Percentiles rank a stretch among this genome's conserved stretches.
phyloP scores from a whole-genome alignment of 2,329 filamentous ascomycete genomes.

The Colletotrichum euphorbiae region DNA sequence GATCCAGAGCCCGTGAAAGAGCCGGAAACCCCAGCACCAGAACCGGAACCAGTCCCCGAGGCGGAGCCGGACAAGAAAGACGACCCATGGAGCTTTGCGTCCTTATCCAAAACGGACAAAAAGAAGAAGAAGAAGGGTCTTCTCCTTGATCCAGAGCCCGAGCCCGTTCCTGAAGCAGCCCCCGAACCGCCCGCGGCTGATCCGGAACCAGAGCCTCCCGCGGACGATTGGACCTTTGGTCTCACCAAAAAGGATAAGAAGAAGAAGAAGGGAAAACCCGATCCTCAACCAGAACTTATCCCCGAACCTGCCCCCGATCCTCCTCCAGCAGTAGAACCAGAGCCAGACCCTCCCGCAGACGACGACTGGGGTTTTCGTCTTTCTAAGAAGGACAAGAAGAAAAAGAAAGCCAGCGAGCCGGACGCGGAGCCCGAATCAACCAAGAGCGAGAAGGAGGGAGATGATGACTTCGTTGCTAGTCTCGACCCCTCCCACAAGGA shows the following conservation, averaged over 20 bases:
- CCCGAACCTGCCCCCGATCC: conserved; percentile 12
- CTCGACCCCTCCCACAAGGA: conserved; percentile 46
- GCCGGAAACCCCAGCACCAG: conserved; percentile 35
- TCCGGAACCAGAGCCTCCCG: conserved; percentile 32
- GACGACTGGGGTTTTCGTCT: conserved; percentile 12
- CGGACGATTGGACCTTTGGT: conserved; percentile 45
- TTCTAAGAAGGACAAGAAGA: conserved; percentile 47
- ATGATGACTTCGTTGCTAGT: conserved; percentile 48
- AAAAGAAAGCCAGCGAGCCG: conserved; percentile 28
- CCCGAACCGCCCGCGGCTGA: conserved; percentile 27
- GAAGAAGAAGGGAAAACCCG: conserved; percentile 42
- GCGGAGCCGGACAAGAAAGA: conserved; percentile 44
- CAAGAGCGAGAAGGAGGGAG: conserved; percentile 44
- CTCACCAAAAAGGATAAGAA: conserved; percentile 49
- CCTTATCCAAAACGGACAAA: conserved; percentile 48
- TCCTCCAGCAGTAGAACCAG: background rate
- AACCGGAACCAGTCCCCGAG: conserved; percentile 40
- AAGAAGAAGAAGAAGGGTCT: conserved; percentile 47
- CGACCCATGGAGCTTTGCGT: conserved; percentile 42
- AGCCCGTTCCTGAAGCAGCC: conserved; percentile 31
- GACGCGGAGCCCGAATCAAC: conserved; percentile 45
- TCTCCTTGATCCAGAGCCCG: conserved; percentile 42
- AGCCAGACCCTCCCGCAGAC: background rate
- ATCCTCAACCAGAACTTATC: conserved; percentile 40
- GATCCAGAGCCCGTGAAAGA: conserved; percentile 41